Percentiles rank a stretch among this genome's conserved stretches.
These are phyloP conservation scores for Krasilnikovozyma curviuscula DNA, from an alignment of 768 basidiomycete genomes.

Conservation along the genomic window DNA sequence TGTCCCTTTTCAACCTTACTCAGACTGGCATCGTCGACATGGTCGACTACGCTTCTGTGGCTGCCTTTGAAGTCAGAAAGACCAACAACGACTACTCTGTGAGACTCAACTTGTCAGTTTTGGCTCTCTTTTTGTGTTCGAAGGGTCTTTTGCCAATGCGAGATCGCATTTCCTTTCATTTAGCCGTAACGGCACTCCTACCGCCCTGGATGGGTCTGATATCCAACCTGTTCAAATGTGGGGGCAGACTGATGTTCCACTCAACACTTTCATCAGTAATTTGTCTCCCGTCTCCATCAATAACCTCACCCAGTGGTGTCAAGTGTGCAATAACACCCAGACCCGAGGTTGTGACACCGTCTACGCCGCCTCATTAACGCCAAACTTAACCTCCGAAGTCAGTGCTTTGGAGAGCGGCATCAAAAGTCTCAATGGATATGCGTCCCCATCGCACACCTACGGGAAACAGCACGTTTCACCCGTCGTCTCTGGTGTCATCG, in stretches of 20 bases:
- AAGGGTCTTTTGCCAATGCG: not conserved
- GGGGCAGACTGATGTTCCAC: slow-evolving; percentile 11
- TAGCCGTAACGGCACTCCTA: slow-evolving; percentile 15
- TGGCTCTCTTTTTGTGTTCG: not conserved
- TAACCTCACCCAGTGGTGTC: slow-evolving; percentile 16
- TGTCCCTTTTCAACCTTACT: slow-evolving; percentile 72
- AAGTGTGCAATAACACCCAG: slow-evolving; percentile 11
- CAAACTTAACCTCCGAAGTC: no score
- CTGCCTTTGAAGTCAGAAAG: slow-evolving; percentile 17
- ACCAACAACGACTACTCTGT: slow-evolving; percentile 12
- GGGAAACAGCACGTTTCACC: slow-evolving; percentile 15
- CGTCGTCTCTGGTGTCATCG: slow-evolving; percentile 20
- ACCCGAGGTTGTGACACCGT: slow-evolving; percentile 13
- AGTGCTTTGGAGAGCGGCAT: no score
- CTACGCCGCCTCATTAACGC: not conserved
- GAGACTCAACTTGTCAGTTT: slow-evolving; percentile 18
- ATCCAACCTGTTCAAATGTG: slow-evolving; percentile 9
- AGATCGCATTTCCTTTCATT: not conserved
- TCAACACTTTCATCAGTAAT: slow-evolving; percentile 12
- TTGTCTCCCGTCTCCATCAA: slow-evolving; percentile 14
- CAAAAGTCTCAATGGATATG: not conserved
- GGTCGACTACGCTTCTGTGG: slow-evolving; percentile 19
- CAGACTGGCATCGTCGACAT: slow-evolving; percentile 10
- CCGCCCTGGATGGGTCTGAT: slow-evolving; percentile 10
- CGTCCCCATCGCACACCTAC: slow-evolving; percentile 5